phyloP scores from a whole-genome alignment of 371 early-diverging fungal species.

The Mortierella sp. region DNA sequence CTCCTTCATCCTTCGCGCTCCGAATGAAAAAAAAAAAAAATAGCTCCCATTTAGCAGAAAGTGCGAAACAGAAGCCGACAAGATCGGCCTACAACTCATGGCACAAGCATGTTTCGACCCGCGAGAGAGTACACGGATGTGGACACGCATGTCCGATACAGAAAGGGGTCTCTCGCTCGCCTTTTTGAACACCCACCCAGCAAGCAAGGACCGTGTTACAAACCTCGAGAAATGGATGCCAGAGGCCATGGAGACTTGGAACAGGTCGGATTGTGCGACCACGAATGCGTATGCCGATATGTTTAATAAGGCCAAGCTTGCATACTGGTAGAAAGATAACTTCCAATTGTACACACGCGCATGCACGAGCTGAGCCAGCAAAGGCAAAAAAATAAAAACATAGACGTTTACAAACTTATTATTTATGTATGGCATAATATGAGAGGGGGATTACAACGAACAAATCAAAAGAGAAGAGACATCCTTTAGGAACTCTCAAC shows the following conservation, averaged over 20 bases:
- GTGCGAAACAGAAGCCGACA: conserved; percentile 94
- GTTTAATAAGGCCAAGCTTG: conserved; percentile 32
- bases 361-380: not conserved
- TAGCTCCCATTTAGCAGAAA: conserved; percentile 90
- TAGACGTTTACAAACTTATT: not conserved
- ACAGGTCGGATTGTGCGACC: conserved; percentile 53
- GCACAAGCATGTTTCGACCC: conserved; percentile 96
- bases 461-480: not conserved
- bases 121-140: conserved; percentile 75
- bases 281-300: conserved; percentile 61
- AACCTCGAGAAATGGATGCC: conserved; percentile 81
- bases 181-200: conserved; percentile 92
- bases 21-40: conserved; percentile 32
- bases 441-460: not conserved
- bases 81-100: conserved; percentile 89
- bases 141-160: conserved; percentile 66
- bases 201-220: conserved; percentile 77
- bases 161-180: conserved; percentile 63
- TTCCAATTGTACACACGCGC: not conserved
- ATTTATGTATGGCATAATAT: not conserved
- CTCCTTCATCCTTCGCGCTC: no score
- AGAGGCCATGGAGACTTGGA: conserved; percentile 65
- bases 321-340: conserved; percentile 32
- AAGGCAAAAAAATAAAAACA: not conserved
- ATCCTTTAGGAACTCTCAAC: conserved; percentile 19